Evolutionary conservation across 768 basidiomycete species (phyloP).

Genomic region (Agaricus subrufescens): DNA sequence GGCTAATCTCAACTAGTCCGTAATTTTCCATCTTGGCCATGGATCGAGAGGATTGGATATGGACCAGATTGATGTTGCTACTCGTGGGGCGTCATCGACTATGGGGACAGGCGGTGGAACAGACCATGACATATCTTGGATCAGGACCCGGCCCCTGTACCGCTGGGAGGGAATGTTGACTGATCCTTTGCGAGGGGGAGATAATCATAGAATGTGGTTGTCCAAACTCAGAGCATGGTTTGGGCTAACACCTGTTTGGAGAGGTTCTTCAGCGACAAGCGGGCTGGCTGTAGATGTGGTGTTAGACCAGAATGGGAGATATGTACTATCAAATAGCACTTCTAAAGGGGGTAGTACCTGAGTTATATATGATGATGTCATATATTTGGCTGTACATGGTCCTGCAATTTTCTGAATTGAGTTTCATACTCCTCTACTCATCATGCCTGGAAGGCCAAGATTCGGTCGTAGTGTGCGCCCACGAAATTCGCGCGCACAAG

Average conservation of each 20-base stretch:
- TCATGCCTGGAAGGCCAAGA: conserved; percentile 35
- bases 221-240: conserved; percentile 65
- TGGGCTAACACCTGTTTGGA: conserved; percentile 62
- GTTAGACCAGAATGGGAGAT: conserved; percentile 47
- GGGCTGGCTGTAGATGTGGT: conserved; percentile 59
- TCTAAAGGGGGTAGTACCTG: neutral
- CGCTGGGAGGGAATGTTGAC: conserved; percentile 67
- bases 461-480: conserved; percentile 12
- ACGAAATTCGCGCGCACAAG: neutral
- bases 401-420: neutral
- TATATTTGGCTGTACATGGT: neutral
- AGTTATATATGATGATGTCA: neutral
- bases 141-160: conserved; percentile 58
- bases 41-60: conserved; percentile 51
- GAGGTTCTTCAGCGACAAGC: conserved; percentile 41
- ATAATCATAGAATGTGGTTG: conserved; percentile 33
- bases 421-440: neutral
- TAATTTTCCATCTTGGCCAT: conserved; percentile 59
- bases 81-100: conserved; percentile 45
- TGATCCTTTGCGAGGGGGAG: conserved; percentile 41
- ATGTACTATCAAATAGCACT: conserved; percentile 38
- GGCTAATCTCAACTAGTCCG: conserved; percentile 35
- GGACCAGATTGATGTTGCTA: conserved; percentile 56
- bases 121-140: conserved; percentile 58
- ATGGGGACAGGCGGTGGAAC: conserved; percentile 69